Evolutionary conservation across 306 rosid species (phyloP), one percentile per base, ranked within the genome.

Genomic region (Boehmeria nivea): DNA sequence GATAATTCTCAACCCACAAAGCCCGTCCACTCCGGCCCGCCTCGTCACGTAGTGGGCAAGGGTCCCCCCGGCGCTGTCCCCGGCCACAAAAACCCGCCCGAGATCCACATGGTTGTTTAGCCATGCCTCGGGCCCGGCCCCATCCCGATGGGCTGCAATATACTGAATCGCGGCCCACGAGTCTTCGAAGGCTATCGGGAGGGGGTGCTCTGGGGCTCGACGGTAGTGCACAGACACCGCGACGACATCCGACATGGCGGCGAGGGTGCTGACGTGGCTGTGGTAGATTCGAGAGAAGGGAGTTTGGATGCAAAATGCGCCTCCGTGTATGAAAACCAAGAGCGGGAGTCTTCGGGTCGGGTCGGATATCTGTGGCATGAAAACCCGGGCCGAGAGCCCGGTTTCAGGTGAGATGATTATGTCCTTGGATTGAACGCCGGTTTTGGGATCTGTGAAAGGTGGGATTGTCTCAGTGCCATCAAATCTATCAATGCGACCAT

Each of bases 401-500:
- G 76, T 43, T 17, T 72, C 21, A 13, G 60, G 53, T 6, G 76
- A 71, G 16, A 79, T 24, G 52, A 61, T 15, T 38, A 68, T 46
- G 63, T 79, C 85, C 55, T 53, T 75, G 56, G 71, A 60, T 42
- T 27, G 66, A 61, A 79, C 74, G 15, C 73, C 76, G 53, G 73
- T 60, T 26, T 3, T 3, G 6, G 73, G 39, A 16, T 79, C 73
- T 14, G 72, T 46, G 8, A 20, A 75, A 10, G 81, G 81, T 1
- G 73, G 51, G 54, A 79, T 3, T 48, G 20, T 67, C 2, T 74
- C 58, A 20, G 9, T 12, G 63, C 69, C 68, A 2, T 0, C 12
- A 51, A 33, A 11, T 6, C 72, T 27, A 4, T 59, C 59, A 0
- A 57, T 53, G 6, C 63, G 76, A 21, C 81, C 73, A 51, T 75